Conservation (phyloP, 169 alveolate genomes). For the Amoebophrya sp. region DNA sequence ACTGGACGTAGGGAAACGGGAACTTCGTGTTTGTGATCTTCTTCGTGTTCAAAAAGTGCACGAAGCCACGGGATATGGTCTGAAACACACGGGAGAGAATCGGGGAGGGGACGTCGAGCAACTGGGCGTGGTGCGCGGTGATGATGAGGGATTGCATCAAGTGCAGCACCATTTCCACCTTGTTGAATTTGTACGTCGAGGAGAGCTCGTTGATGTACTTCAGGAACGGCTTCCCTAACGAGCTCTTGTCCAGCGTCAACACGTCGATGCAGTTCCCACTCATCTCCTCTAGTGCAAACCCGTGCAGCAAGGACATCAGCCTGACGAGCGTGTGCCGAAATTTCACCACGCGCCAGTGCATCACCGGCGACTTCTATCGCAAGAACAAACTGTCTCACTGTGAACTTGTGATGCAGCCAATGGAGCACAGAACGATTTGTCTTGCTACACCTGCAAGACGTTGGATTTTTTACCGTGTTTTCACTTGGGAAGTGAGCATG, state of each 20-base stretch:
- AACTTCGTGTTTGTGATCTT: background rate
- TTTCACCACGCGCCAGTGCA: background rate
- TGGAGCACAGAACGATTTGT: too few species aligned
- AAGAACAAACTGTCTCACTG: too few species aligned
- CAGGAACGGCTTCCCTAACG: background rate
- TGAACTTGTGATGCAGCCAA: too few species aligned
- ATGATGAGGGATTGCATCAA: background rate
- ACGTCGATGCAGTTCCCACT: background rate
- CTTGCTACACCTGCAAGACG: too few species aligned
- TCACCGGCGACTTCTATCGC: too few species aligned
- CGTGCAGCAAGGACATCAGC: background rate
- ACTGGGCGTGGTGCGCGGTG: background rate
- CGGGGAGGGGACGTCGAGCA: background rate
- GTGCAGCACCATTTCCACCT: background rate
- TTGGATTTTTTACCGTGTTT: too few species aligned
- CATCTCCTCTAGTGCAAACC: background rate
- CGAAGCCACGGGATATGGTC: background rate
- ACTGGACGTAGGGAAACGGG: slow-evolving; percentile 17
- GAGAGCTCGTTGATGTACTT: background rate
- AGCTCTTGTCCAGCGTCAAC: background rate
- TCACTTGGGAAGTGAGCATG: too few species aligned
- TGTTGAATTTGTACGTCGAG: background rate
- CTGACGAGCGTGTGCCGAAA: background rate
- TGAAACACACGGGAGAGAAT: background rate
- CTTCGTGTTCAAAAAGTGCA: background rate